Base-by-base conservation (phyloP, 202 grass and related monocot species). In the Schoenoplectus tabernaemontani region DNA sequence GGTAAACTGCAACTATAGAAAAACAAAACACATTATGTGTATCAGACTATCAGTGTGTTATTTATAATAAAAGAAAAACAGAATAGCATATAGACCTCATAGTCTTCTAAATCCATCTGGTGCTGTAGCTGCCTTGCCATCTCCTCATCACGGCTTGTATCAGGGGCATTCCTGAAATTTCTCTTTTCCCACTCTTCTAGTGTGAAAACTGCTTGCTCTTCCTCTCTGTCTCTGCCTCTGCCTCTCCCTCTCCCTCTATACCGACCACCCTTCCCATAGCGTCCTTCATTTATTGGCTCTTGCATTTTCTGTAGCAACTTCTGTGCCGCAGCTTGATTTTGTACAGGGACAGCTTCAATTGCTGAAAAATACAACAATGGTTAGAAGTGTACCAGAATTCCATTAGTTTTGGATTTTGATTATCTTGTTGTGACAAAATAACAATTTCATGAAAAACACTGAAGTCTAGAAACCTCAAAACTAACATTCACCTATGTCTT, bases 101-200 rank as follows among this genome's bases (percentile, higher is more conserved):
- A 83, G 71, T 92, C 85, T 76, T 99, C 96, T 36, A 96, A 78
- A 84, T 99, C 92, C 41, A 99, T 86, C 66, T 91, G 88, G 30
- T 86, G 80, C 79, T 99, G 92, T 38, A 99, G 82, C 78, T 89
- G 84, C 79, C 92, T 87, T 22, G 96, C 96, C 51, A 95, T 84
- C 15, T 95, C 96, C 85, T 99, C 90, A 5, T 99, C 96, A 60
- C 22, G 74, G 61, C 86, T 91, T 57, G 85, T 89, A 82, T 98
- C 89, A 0, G 36, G 78, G 83, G 80, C 56, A 24, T 17, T 80
- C 12, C 57, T 57, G n/a, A 66, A 78, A 81, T 95, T 95, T 84
- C 78, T 92, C 66, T 83, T 93, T 85, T 99, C 92, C 92, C 96
- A 99, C 87, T 99, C 96, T 30, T 99, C 91, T 7, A 99, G 83